phyloP scores from a whole-genome alignment of 129 eudicot genomes.

The Flaveria ramosissima region DNA sequence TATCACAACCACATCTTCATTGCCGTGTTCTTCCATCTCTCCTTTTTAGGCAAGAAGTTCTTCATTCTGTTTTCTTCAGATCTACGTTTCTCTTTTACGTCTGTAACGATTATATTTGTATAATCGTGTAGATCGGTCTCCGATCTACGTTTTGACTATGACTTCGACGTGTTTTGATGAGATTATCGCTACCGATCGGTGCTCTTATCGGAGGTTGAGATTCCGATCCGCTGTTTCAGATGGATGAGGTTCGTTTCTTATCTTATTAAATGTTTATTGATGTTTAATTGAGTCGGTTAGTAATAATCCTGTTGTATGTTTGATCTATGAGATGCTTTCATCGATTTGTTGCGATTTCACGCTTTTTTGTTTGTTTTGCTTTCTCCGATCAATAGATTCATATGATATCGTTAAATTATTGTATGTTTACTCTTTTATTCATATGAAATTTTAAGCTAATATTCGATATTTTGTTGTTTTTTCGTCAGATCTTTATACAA shows the following conservation, averaged over 20 bases:
- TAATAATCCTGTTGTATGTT: too few species aligned
- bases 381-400: background rate
- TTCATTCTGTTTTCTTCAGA: background rate
- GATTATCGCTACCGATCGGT: background rate
- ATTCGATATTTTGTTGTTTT: background rate
- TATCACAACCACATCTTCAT: background rate
- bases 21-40: constrained; percentile 15
- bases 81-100: background rate
- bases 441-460: too few species aligned
- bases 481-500: background rate
- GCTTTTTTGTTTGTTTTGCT: background rate
- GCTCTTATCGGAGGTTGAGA: background rate
- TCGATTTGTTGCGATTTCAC: background rate
- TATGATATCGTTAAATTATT: too few species aligned
- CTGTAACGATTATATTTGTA: background rate
- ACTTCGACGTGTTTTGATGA: constrained; percentile 13
- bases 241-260: constrained; percentile 19
- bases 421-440: too few species aligned
- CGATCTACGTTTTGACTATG: constrained; percentile 52
- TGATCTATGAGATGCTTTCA: background rate
- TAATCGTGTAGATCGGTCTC: constrained; percentile 38
- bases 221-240: constrained; percentile 1
- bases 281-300: too few species aligned
- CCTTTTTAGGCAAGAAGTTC: background rate
- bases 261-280: background rate